Percentiles rank a stretch among this genome's conserved stretches.
These are phyloP conservation scores for Aspergillus costaricaensis DNA, from an alignment of 2,329 filamentous ascomycete genomes.

Conservation along the genomic window DNA sequence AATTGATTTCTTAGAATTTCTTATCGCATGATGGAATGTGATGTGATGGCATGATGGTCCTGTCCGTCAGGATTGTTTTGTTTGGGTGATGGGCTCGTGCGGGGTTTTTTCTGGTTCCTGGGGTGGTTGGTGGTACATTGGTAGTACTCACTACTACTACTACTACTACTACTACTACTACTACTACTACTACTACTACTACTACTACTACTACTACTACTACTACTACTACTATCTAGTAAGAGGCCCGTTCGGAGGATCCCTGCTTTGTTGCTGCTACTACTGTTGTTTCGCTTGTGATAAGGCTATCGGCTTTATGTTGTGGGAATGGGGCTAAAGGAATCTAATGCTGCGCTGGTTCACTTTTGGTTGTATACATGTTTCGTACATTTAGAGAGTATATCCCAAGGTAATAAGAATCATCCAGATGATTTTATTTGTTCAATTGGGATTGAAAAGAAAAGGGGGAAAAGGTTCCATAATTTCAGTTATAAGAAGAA, in stretches of 20 bases:
- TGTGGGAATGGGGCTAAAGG: not conserved
- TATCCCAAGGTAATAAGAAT: conserved; percentile 3
- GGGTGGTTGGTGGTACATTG: not conserved
- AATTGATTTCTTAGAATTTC: too few relatives aligned
- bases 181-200: too few relatives aligned
- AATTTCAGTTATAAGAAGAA: conserved; percentile 4
- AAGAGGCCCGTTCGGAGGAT: not conserved
- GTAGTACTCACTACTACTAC: not conserved
- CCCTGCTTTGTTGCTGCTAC: not conserved
- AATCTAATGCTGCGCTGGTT: not conserved
- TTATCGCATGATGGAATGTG: not conserved
- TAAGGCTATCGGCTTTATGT: not conserved
- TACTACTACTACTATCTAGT: too few relatives aligned
- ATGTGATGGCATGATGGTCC: not conserved
- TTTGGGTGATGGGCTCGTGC: not conserved
- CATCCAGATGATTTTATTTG: conserved; percentile 14
- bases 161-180: too few relatives aligned
- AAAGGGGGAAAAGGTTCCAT: not conserved
- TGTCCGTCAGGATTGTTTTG: not conserved
- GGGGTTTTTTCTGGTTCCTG: not conserved
- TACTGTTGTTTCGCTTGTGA: not conserved
- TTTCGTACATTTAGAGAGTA: not conserved
- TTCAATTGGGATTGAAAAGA: not conserved
- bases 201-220: too few relatives aligned
- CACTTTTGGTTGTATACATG: conserved; percentile 2